Conservation (phyloP, 345 rosid species). For the Salix udensis region DNA sequence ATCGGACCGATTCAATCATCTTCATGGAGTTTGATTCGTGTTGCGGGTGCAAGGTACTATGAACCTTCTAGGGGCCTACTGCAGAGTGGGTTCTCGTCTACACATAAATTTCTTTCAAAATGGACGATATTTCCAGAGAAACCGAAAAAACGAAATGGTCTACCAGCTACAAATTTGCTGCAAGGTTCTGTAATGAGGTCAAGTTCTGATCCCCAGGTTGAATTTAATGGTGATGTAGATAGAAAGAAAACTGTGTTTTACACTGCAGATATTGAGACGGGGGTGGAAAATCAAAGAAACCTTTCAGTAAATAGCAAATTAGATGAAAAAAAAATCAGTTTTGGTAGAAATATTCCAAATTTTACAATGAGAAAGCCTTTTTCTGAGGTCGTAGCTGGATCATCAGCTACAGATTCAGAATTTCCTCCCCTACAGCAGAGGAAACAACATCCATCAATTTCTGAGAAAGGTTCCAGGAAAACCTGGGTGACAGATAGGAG, state of each 20-base stretch:
- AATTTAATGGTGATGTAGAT: conserved; percentile 25
- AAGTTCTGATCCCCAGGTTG: conserved; percentile 22
- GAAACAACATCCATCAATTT: conserved; percentile 41
- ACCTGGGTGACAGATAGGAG: conserved; percentile 29
- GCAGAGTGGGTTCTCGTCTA: conserved; percentile 69
- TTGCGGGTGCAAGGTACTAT: conserved; percentile 67
- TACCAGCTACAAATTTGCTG: conserved; percentile 18
- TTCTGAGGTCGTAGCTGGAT: conserved; percentile 87
- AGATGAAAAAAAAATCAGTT: conserved; percentile 48
- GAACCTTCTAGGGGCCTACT: conserved; percentile 70
- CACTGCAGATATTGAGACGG: conserved; percentile 22
- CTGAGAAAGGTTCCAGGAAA: conserved; percentile 44
- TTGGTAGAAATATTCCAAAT: conserved; percentile 67
- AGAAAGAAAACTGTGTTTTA: conserved; percentile 31
- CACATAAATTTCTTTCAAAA: conserved; percentile 58
- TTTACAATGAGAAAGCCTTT: conserved; percentile 70
- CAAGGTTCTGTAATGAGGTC: conserved; percentile 31
- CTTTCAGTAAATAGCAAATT: conserved; percentile 29
- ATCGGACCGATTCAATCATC: conserved; percentile 53
- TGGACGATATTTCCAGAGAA: conserved; percentile 56
- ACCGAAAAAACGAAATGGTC: conserved; percentile 30
- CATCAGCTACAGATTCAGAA: conserved; percentile 47
- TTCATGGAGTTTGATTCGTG: conserved; percentile 71
- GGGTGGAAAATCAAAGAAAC: conserved; percentile 36
- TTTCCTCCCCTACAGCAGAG: conserved; percentile 72